Percentiles rank a stretch among this genome's conserved stretches.
phyloP scores from a whole-genome alignment of 1,284 basidiomycete genomes.

The Sparassis latifolia region DNA sequence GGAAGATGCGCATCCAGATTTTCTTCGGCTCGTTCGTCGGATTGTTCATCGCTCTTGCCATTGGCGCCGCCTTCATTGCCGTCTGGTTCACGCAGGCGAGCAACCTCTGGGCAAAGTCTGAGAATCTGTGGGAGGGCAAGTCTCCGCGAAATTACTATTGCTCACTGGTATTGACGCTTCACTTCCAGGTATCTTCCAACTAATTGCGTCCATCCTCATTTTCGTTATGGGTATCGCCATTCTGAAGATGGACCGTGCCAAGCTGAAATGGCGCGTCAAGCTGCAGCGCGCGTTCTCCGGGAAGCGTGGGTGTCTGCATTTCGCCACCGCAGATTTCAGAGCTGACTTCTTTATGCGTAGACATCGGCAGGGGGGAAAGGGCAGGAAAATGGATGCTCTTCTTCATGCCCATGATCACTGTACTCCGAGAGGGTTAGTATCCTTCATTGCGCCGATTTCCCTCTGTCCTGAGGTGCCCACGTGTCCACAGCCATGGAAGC shows the following conservation, averaged over 20 bases:
- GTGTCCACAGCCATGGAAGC: conserved; percentile 65
- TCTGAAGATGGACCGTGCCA: conserved; percentile 60
- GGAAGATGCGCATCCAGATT: conserved; percentile 68
- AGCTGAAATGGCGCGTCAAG: conserved; percentile 88
- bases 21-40: conserved; percentile 73
- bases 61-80: conserved; percentile 75
- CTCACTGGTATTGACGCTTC: conserved; percentile 9
- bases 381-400: conserved; percentile 83
- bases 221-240: conserved; percentile 38
- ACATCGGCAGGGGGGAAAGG: conserved; percentile 35
- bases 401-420: conserved; percentile 83
- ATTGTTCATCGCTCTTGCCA: conserved; percentile 69
- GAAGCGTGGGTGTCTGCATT: conserved; percentile 25
- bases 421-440: conserved; percentile 76
- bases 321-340: neutral
- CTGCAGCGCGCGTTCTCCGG: conserved; percentile 73
- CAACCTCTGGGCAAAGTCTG: conserved; percentile 67
- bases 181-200: conserved; percentile 70
- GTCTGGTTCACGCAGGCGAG: conserved; percentile 77
- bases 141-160: too few species aligned
- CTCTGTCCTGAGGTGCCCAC: neutral
- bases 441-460: too few species aligned
- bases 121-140: conserved; percentile 66
- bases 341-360: conserved; percentile 20
- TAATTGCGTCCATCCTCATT: conserved; percentile 82